Percentiles rank a stretch among this genome's conserved stretches.
These are phyloP conservation scores for Chlamydomonas sp. DNA, from an alignment of 139 green algal species.

Conservation along the genomic window DNA sequence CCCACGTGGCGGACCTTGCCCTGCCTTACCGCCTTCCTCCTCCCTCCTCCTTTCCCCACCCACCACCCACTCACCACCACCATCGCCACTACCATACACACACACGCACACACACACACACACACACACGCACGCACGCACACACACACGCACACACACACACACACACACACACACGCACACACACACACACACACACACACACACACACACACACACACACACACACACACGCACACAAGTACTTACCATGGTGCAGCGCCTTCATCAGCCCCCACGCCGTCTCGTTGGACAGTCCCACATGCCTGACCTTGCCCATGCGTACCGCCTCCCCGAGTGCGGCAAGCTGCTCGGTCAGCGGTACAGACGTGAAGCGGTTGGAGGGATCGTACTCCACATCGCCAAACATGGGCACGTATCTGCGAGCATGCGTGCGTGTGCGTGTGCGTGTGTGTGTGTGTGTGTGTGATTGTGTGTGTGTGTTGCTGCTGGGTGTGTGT, in stretches of 20 bases:
- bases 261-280: conserved; percentile 63
- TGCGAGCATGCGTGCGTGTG: conserved; percentile 24
- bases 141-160: too few species aligned
- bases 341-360: conserved; percentile 73
- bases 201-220: conserved; percentile 6
- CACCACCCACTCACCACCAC: too few species aligned
- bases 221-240: neutral
- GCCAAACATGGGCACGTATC: conserved; percentile 97
- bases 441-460: too few species aligned
- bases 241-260: conserved; percentile 22
- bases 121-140: too few species aligned
- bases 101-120: too few species aligned
- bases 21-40: conserved; percentile 16
- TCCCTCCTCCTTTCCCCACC: too few species aligned
- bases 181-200: too few species aligned
- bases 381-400: conserved; percentile 55
- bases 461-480: too few species aligned
- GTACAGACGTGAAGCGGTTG: too few species aligned
- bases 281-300: conserved; percentile 88
- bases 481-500: too few species aligned
- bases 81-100: too few species aligned
- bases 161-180: too few species aligned
- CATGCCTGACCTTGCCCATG: conserved; percentile 47
- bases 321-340: conserved; percentile 41
- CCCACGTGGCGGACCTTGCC: conserved; percentile 59